Evolutionary conservation across 441 rosid species (phyloP), one percentile per base, ranked within the genome.

Genomic region (Manihot esculenta): DNA sequence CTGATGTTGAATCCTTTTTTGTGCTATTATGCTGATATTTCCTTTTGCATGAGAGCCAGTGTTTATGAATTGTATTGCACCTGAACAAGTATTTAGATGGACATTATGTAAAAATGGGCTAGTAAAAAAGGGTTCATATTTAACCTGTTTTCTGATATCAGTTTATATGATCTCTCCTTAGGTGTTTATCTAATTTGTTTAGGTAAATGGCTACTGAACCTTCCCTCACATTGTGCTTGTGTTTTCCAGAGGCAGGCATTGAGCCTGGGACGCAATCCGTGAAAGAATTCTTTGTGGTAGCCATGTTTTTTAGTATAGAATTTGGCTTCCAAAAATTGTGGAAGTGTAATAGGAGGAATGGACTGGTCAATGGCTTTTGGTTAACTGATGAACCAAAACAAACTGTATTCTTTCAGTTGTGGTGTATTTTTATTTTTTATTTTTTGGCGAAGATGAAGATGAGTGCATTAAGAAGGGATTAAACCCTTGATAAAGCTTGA

Each of bases 31-130:
- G 59, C 69, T 67, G 64, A 54, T 66, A 59, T 72, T 47, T 10
- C 14, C 55, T 64, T 49, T 26, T 23, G 23, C 65, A 33, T 44
- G 49, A 64, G 68, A 49, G 67, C 76, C n/a, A 33, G 58, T 54
- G 65, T 41, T 35, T 69, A 15, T 69, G 64, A 76, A 65, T 62
- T 66, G 47, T 72, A 59, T 70, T 67, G 60, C 38, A 26, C 38
- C 18, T 74, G 15, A 17, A 23, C 51, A 51, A 18, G 35, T 55
- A 35, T 50, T 49, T 62, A 68, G 74, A 45, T 68, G 56, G 62
- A 71, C 56, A 23, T 69, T 72, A 10, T 77, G 82, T 81, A 72
- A 78, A 76, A 76, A 54, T 64, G 55, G 30, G 47, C 56, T 49
- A 55, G 71, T 62, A 49, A 51, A 11, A 35, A 38, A 60, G 71